Conservation (phyloP, 176 grass and related monocot genomes). For the Zoysia pacifica region DNA sequence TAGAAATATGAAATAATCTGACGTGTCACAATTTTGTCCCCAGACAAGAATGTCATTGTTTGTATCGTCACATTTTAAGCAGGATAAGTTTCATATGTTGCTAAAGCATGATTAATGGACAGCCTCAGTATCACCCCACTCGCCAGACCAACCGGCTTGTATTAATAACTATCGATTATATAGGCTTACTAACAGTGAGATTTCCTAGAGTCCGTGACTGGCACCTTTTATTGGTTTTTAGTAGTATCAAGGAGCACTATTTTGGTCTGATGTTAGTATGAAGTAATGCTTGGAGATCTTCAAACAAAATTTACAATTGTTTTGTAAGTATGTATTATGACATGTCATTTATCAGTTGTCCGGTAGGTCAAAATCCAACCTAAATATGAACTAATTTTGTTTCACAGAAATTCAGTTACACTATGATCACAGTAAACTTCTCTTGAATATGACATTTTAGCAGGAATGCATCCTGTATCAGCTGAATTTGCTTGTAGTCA, state of each 20-base stretch:
- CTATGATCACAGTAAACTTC: not conserved
- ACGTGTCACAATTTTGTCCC: not conserved
- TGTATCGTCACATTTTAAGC: not conserved
- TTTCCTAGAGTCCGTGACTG: not conserved
- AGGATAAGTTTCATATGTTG: not conserved
- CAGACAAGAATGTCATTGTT: not conserved
- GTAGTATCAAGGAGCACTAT: not conserved
- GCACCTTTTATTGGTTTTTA: not conserved
- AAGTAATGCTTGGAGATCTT: not conserved
- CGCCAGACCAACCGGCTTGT: not conserved
- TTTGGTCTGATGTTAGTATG: not conserved
- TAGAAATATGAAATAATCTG: not conserved
- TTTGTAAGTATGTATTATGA: not conserved
- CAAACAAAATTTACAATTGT: not conserved
- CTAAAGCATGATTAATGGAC: not conserved
- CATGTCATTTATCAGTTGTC: not conserved
- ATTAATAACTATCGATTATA: not conserved
- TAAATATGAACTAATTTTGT: constrained; percentile 2
- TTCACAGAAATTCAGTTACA: not conserved
- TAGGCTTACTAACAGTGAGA: not conserved
- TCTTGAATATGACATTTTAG: not conserved
- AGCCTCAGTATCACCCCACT: not conserved
- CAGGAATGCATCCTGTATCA: not conserved
- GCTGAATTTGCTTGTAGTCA: not conserved
- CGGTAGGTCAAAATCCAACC: constrained; percentile 6